Evolutionary conservation across 768 basidiomycete genomes (phyloP), one percentile per base, ranked within the genome.

Genomic region (Ramaria sp.): DNA sequence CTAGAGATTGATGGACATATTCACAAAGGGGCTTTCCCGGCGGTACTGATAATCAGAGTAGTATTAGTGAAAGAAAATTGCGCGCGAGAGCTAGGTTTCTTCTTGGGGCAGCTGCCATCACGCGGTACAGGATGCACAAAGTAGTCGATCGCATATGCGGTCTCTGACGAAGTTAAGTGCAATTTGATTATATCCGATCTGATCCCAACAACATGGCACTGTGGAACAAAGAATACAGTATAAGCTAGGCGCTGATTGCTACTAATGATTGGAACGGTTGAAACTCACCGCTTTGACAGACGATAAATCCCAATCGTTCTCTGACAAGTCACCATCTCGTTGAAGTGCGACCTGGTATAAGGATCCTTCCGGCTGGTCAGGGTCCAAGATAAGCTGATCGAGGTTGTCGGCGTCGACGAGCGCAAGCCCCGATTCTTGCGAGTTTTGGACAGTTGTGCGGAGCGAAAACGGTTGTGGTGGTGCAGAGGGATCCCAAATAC

Each of bases 331-430:
- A 20, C 66, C 66, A 22, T 71, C 71, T 57, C 64, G 74, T 59
- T 72, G 70, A 61, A 91, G 71, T 46, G 89, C 85, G 47, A 91
- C 69, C 70, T 91, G 88, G 68, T 90, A 90, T 55, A 84, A 69
- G 15, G 78, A 75, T 9, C 71, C 69, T 53, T 73, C 46, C n/a
- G 17, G 10, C 4, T 34, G 22, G 17, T 47, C 31, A 38, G 34
- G 30, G 20, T 11, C 27, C 19, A 49, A 15, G 20, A 42, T 22
- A 38, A 47, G 24, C 53, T 54, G n/a, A 31, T 42, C 19, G 15
- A 20, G 47, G 37, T 20, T 38, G 15, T 53, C 34, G 22, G n/a
- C 75, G 65, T 6, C 75, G 11, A 73, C 70, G 41, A 70, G 57
- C 63, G 81, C 68, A 52, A 72, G 62, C 58, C 69, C 61, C 55